phyloP scores from a whole-genome alignment of 352 stramenopile species.

The Phytopythium chamaehyphon region DNA sequence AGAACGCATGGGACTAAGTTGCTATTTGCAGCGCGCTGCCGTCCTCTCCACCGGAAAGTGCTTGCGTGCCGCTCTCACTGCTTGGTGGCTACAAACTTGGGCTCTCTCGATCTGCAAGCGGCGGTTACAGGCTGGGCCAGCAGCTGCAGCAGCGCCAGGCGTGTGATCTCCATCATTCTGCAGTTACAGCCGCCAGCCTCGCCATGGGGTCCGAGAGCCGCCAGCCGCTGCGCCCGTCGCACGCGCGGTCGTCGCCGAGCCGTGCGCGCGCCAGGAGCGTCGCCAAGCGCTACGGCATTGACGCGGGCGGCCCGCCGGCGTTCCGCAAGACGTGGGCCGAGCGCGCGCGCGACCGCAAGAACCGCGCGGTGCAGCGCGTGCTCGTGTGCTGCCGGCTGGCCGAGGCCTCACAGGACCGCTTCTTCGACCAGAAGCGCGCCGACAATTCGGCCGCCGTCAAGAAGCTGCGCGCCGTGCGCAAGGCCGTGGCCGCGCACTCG shows the following conservation, averaged over 20 bases:
- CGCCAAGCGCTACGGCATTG: slow-evolving; percentile 11
- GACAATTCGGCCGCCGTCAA: slow-evolving; percentile 39
- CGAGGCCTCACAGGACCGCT: slow-evolving; percentile 45
- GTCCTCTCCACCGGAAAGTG: too few relatives aligned
- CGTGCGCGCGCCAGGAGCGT: background rate
- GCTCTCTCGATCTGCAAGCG: too few relatives aligned
- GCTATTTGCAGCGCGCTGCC: background rate
- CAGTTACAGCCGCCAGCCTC: too few relatives aligned
- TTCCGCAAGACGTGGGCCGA: slow-evolving; percentile 12
- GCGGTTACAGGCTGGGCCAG: too few relatives aligned
- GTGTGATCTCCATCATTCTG: too few relatives aligned
- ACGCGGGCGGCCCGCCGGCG: slow-evolving; percentile 10
- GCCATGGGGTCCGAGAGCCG: background rate
- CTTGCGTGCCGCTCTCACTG: too few relatives aligned
- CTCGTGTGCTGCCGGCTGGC: slow-evolving; percentile 47
- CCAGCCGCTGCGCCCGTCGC: background rate
- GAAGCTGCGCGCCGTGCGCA: slow-evolving; percentile 33
- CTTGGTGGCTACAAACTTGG: too few relatives aligned
- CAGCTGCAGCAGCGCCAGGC: too few relatives aligned
- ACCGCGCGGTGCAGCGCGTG: slow-evolving; percentile 59
- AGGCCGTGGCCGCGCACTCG: slow-evolving; percentile 36
- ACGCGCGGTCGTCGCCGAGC: too few relatives aligned
- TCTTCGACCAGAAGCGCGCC: slow-evolving; percentile 40
- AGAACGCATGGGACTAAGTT: too few relatives aligned
- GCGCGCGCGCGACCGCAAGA: slow-evolving; percentile 45